Base-by-base conservation (phyloP, 495 filamentous ascomycete species). In the Bryoglossum gracile region DNA sequence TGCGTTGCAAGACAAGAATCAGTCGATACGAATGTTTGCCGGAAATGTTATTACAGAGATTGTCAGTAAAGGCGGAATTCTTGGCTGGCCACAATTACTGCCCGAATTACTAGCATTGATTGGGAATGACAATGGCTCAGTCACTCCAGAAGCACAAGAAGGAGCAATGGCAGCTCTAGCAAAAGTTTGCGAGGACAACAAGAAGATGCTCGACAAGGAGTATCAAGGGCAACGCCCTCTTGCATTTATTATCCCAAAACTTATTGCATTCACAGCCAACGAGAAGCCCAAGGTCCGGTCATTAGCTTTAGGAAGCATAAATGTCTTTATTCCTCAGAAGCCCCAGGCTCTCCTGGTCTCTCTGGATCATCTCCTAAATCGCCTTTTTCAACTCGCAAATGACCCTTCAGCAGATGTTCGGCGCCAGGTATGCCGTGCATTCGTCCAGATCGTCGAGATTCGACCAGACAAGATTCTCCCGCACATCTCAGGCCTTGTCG, bases 101-200 rank as follows among this genome's bases (percentile, higher is more conserved):
- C 80, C 89, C 13, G 80, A 94, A 55, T 70, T 99, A 10, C 62
- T 96, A 40, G 65, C 78, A 28, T 70, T 91, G 61, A 80, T 94
- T 50, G 74, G 76, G 38, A 94, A 94, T 60, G 72, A 82, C 45
- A 67, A 68, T 11, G 84, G 87, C 2, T 77, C 83, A 51, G 68
- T 79, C 11, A 68, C 86, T 2, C 64, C 73, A 26, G 75, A 83
- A 51, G 79, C 83, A 8, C 91, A 95, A 59, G 94, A 99, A 62
- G 91, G 89, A 51, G 89, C 89, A 40, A 95, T 96, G 86, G 80
- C 83, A 19, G 89, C 92, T 10, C 72, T 99, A 62, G 71, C 82
- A 54, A 97, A 96, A 71, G 87, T 97, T 55, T 99, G 94, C 67
- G 89, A 97, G 65, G 92, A 99, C 66, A 95, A 91, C 66, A 85